Conservation (phyloP, 352 stramenopile species). For the Lagenidium sp. region DNA sequence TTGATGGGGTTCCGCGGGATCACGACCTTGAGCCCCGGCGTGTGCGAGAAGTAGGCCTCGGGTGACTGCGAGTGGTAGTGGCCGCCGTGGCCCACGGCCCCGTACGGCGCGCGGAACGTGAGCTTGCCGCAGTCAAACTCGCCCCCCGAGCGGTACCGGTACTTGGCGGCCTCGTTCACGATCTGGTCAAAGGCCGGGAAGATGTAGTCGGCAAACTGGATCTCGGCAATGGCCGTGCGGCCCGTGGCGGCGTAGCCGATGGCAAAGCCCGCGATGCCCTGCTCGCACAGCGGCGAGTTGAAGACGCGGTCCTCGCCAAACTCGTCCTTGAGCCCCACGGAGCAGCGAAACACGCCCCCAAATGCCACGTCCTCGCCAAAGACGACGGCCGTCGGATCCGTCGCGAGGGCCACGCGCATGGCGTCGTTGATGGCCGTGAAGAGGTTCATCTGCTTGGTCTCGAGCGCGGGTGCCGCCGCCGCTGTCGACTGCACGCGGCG, state of each 20-base stretch:
- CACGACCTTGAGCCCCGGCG: slow-evolving; percentile 96
- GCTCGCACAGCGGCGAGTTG: slow-evolving; percentile 95
- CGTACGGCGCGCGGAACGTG: slow-evolving; percentile 93
- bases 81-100: slow-evolving; percentile 90
- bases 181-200: slow-evolving; percentile 96
- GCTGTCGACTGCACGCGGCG: slow-evolving; percentile 5
- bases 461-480: slow-evolving; percentile 9
- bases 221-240: slow-evolving; percentile 96
- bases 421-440: slow-evolving; percentile 91
- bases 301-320: slow-evolving; percentile 95
- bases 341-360: slow-evolving; percentile 97
- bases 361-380: slow-evolving; percentile 99
- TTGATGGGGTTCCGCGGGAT: slow-evolving; percentile 92
- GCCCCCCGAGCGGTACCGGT: slow-evolving; percentile 95
- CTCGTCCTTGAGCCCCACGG: slow-evolving; percentile 87
- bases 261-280: slow-evolving; percentile 90
- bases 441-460: slow-evolving; percentile 86
- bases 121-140: slow-evolving; percentile 97
- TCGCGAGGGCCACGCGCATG: slow-evolving; percentile 84
- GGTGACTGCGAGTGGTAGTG: slow-evolving; percentile 95
- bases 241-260: slow-evolving; percentile 96
- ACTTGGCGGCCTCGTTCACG: slow-evolving; percentile 98
- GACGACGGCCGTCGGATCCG: slow-evolving; percentile 86
- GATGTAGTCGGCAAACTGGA: slow-evolving; percentile 98
- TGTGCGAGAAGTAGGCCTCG: slow-evolving; percentile 97